Evolutionary conservation across 1,284 basidiomycete species (phyloP).

Genomic region (Macrocystidia cucumis): DNA sequence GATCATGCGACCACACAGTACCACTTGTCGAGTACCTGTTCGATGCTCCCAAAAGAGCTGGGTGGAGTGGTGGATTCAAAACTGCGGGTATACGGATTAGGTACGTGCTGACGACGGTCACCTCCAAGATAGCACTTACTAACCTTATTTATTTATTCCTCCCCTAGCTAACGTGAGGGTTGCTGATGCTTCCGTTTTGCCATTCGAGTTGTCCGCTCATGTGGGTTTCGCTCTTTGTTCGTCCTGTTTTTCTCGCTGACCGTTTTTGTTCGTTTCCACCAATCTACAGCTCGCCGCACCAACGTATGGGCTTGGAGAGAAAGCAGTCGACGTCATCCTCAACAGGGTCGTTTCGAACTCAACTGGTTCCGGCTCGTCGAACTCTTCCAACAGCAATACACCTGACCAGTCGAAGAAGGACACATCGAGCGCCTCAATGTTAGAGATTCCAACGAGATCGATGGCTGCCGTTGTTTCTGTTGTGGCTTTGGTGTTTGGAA

Average conservation of each 20-base stretch:
- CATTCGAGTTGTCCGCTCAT: conserved; percentile 44
- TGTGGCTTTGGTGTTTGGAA: no score
- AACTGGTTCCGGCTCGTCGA: background rate
- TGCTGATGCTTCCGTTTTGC: conserved; percentile 47
- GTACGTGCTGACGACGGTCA: no score
- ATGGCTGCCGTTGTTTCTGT: no score
- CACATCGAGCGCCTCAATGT: no score
- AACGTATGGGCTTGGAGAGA: conserved; percentile 67
- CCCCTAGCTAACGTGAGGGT: conserved; percentile 38
- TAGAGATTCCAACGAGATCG: no score
- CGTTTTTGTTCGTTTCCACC: no score
- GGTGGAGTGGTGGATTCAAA: conserved; percentile 37
- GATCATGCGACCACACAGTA: conserved; percentile 30
- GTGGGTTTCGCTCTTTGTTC: conserved; percentile 20
- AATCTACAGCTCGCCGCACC: conserved; percentile 37
- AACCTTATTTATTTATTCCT: no score
- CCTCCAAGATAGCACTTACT: no score
- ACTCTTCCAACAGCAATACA: no score
- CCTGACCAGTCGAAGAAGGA: no score
- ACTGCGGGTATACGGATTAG: conserved; percentile 24
- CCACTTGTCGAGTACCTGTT: conserved; percentile 37
- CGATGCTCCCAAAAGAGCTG: conserved; percentile 31
- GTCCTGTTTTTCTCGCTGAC: conserved; percentile 5
- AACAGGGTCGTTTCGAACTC: no score
- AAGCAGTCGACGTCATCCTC: conserved; percentile 50